Evolutionary conservation across 805 yeast species (phyloP), one percentile per base, ranked within the genome.

Genomic region (Candida mattraensis): DNA sequence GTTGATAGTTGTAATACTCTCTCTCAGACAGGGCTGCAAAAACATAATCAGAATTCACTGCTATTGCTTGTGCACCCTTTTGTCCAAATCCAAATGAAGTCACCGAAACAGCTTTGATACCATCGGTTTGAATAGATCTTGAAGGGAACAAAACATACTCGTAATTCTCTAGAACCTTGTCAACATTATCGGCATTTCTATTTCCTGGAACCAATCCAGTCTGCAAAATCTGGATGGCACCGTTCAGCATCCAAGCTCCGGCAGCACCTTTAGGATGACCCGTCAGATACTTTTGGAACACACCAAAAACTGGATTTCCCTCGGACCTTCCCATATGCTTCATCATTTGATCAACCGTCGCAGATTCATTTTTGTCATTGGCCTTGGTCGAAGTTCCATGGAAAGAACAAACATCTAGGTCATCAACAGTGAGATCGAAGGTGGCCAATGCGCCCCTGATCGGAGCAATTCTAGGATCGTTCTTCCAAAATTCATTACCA

Each of bases 261-360:
- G 99, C 99, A 55, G 99, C 99, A 78, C 99, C 99, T 85, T 93
- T 93, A 56, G 99, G 99, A 74, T 93, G 99, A 70, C 99, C 99
- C 55, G 99, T 93, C 60, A 93, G 78, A 80, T 77, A 93, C 70
- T 93, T 93, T 71, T 93, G 99, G 95, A 94, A 91, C 37, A 93
- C 94, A 78, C 98, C 97, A 53, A 83, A 74, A 32, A 94, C 89
- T 46, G 99, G 95, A 71, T 93, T 94, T 70, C 99, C 99, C 70
- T 86, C 88, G 39, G 95, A 70, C 71, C 99, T 83, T 53, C 98
- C 99, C 60, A 93, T 74, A 62, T 93, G 99, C 58, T 74, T 69
- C 81, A 94, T 84, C 97, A 94, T 93, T 54, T 74, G 69, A 64
- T 93, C 83, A 63, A 94, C 74, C 25, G 98, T 86, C 42, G 83